Percentiles rank a stretch among this genome's conserved stretches.
These are phyloP conservation scores for Kwoniella europaea DNA, from an alignment of 768 basidiomycete species.

Conservation along the genomic window DNA sequence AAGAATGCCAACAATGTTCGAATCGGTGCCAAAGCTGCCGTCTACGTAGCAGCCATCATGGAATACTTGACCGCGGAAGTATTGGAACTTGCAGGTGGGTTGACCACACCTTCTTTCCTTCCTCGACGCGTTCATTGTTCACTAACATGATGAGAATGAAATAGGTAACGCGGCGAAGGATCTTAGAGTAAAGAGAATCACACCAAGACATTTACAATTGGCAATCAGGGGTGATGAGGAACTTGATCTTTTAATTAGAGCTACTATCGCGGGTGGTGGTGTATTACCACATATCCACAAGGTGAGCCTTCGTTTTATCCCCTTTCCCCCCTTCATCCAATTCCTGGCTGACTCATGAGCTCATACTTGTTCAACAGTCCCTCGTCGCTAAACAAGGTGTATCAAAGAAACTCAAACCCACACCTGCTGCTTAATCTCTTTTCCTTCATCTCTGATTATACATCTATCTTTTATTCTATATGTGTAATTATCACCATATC, in stretches of 20 bases:
- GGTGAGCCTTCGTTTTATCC: constrained; percentile 31
- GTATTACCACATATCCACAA: constrained; percentile 59
- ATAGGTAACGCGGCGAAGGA: constrained; percentile 96
- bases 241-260: constrained; percentile 90
- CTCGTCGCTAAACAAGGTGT: constrained; percentile 41
- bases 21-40: constrained; percentile 96
- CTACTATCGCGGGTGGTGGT: constrained; percentile 77
- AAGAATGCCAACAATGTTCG: constrained; percentile 91
- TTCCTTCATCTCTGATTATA: neutral
- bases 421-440: constrained; percentile 18
- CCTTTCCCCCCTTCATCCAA: neutral
- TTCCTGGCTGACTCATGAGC: too few relatives aligned
- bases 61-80: constrained; percentile 98
- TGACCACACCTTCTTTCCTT: neutral
- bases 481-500: neutral
- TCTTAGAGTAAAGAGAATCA: constrained; percentile 95
- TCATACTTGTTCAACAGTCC: constrained; percentile 24
- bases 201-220: constrained; percentile 90
- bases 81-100: constrained; percentile 87
- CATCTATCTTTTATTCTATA: neutral
- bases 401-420: constrained; percentile 33
- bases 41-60: constrained; percentile 92
- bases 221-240: constrained; percentile 98
- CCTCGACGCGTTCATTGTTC: constrained; percentile 3
- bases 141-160: neutral